A percentile compares a stretch with the other conserved stretches of the same genome.
These are phyloP conservation scores for Pistacia atlantica DNA, from an alignment of 345 rosid species.

Conservation along the genomic window DNA sequence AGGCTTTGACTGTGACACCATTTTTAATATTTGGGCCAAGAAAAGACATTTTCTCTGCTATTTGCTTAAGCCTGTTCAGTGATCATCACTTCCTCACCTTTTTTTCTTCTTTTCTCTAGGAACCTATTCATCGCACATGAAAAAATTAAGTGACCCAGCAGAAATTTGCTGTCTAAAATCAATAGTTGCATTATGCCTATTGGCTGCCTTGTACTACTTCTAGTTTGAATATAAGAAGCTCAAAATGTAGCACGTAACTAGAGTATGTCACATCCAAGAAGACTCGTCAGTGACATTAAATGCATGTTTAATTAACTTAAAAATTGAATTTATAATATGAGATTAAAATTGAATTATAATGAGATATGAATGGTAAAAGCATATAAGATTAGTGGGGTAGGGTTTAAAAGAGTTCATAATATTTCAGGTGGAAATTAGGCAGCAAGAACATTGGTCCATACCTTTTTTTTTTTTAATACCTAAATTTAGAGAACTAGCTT, in stretches of 20 bases:
- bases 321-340: background rate
- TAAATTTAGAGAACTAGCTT: background rate
- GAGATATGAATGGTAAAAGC: background rate
- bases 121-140: background rate
- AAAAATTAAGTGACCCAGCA: background rate
- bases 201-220: background rate
- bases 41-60: background rate
- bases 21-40: background rate
- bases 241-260: background rate
- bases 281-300: background rate
- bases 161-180: background rate
- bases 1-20: background rate
- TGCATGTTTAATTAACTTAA: background rate
- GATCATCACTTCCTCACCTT: background rate
- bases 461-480: constrained; percentile 17
- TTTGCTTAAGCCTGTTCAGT: background rate
- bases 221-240: background rate
- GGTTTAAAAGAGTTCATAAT: background rate
- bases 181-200: background rate
- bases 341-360: background rate
- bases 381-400: background rate
- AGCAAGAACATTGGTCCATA: constrained; percentile 27
- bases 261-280: background rate
- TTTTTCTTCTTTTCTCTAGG: background rate
- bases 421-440: constrained; percentile 22